Evolutionary conservation across 441 rosid genomes (phyloP).

Genomic region (Viola pubescens): DNA sequence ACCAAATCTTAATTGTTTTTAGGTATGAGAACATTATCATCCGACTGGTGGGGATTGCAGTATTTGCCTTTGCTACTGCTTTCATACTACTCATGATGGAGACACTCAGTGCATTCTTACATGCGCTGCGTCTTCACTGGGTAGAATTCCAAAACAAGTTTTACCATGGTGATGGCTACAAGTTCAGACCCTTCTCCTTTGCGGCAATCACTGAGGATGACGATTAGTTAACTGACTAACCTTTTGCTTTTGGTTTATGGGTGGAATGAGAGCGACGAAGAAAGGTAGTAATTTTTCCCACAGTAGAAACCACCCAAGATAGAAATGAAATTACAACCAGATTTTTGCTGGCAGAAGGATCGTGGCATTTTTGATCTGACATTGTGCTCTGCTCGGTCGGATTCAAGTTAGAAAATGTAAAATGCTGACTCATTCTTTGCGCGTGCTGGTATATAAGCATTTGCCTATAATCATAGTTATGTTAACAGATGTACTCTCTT

Average conservation of each 20-base stretch:
- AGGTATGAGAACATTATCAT: conserved; percentile 82
- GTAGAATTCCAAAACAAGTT: conserved; percentile 92
- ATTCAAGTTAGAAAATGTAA: conserved; percentile 20
- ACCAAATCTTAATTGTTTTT: conserved; percentile 8
- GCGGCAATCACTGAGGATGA: conserved; percentile 59
- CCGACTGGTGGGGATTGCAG: conserved; percentile 71
- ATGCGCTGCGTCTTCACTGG: conserved; percentile 99
- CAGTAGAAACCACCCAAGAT: conserved; percentile 11
- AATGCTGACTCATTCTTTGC: conserved; percentile 23
- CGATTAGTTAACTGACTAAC: conserved; percentile 32
- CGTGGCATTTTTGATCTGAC: conserved; percentile 7
- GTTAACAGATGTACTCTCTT: conserved; percentile 11
- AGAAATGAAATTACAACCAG: conserved; percentile 4
- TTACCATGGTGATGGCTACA: conserved; percentile 95
- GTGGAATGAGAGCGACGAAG: conserved; percentile 13
- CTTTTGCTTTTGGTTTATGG: conserved; percentile 7
- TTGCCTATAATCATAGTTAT: conserved; percentile 13
- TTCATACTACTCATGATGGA: conserved; percentile 97
- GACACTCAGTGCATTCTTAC: conserved; percentile 94
- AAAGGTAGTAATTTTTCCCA: conserved; percentile 13
- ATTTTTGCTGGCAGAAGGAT: conserved; percentile 13
- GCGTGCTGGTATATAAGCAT: conserved; percentile 15
- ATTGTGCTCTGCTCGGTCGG: conserved; percentile 6
- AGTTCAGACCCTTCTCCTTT: conserved; percentile 89
- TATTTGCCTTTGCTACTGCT: conserved; percentile 90